phyloP scores from a whole-genome alignment of 2,329 filamentous ascomycete genomes.

The Fusarium metavorans region DNA sequence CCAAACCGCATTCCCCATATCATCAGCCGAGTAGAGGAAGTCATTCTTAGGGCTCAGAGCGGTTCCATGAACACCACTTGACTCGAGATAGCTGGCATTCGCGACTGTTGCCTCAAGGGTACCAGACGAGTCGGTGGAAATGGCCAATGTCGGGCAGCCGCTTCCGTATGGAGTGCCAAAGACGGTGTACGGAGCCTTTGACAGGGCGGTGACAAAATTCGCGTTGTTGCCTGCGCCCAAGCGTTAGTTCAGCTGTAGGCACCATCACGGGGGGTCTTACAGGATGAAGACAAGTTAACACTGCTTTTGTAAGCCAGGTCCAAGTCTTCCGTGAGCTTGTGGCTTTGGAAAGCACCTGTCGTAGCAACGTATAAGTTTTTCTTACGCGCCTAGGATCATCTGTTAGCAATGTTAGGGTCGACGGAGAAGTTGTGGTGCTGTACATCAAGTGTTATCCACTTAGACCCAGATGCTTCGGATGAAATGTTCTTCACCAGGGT shows the following conservation, averaged over 20 bases:
- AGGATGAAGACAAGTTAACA: not conserved
- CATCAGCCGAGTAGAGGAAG: constrained; percentile 27
- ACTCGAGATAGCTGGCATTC: constrained; percentile 11
- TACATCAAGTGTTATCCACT: not conserved
- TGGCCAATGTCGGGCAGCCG: constrained; percentile 19
- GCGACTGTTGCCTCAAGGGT: not conserved
- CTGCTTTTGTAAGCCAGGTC: not conserved
- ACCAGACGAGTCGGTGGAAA: constrained; percentile 9
- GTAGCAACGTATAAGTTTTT: constrained; percentile 4
- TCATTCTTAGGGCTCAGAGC: constrained; percentile 10
- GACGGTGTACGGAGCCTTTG: constrained; percentile 11
- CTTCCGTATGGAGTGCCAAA: constrained; percentile 23
- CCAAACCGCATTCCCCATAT: constrained; percentile 28
- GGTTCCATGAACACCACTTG: constrained; percentile 13
- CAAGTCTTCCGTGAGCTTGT: not conserved
- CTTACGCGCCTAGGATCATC: not conserved
- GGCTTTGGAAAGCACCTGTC: constrained; percentile 1
- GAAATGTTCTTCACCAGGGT: not conserved
- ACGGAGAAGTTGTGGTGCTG: not conserved
- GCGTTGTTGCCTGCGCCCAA: not conserved
- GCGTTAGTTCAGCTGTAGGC: not conserved
- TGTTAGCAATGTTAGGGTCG: not conserved
- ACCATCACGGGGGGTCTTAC: not conserved
- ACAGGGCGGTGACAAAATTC: constrained; percentile 7
- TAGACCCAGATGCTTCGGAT: not conserved